Evolutionary conservation across 2,329 filamentous ascomycete species (phyloP), one percentile per base, ranked within the genome.

Genomic region (Clonostachys rosea): DNA sequence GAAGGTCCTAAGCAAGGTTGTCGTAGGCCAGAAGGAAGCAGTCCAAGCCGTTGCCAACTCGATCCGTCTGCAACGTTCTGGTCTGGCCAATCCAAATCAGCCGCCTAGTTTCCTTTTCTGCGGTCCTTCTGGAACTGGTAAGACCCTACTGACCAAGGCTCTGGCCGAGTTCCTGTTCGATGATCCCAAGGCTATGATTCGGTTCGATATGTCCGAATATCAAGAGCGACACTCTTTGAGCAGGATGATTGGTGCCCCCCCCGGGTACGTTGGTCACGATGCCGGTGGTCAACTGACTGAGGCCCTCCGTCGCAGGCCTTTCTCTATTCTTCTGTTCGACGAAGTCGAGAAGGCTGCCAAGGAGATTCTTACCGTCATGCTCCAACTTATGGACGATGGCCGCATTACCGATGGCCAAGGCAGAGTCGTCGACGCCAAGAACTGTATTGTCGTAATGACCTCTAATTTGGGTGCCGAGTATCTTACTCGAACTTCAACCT

Each of bases 181-280:
- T 63, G 94, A 99, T 57, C 73, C 92, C 24, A 96, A 96, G 74
- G 77, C 92, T 34, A 97, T 99, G 94, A 96, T 99, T 59, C 87
- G 94, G 37, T 95, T 99, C 72, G 94, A 99, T 65, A 99, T 99
- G 94, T 97, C 92, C 6, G 94, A 99, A 69, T 99, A 99, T 68
- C 95, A 99, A 68, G 94, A 99, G 69, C 86, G 92, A 6, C 94
- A 99, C 66, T 87, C 92, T 1, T 81, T 99, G 13, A 95, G 90
- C 64, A 84, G 94, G 50, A 96, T 99, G 90, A 99, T 99, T 57
- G 94, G 94, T 64, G 91, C 94, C 17, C 94, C 94, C 17, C 94
- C 94, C 5, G 94, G 94, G 53, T 99, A 99, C 56, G 91, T 99
- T 50, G 94, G 94, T 14, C 92, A 99, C 64, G 94, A 99, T 61